phyloP scores from a whole-genome alignment of 768 basidiomycete genomes.

The Mycena filopes region DNA sequence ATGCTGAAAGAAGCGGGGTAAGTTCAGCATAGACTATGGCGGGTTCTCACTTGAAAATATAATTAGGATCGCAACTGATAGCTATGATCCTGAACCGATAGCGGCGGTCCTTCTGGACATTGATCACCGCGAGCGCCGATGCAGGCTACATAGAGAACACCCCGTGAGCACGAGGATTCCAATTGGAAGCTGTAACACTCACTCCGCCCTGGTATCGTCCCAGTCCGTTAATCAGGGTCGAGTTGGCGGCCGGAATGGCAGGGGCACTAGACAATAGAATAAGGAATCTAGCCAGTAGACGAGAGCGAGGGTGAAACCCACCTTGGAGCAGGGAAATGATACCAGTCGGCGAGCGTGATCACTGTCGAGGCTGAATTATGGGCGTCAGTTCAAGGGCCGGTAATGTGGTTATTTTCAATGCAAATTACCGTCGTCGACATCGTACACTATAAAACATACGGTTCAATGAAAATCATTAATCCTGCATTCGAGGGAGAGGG shows the following conservation, averaged over 20 bases:
- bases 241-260: constrained; percentile 38
- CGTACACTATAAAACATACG: constrained; percentile 29
- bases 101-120: constrained; percentile 47
- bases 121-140: constrained; percentile 50
- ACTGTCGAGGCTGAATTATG: constrained; percentile 51
- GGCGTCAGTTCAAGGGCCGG: neutral
- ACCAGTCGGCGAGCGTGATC: constrained; percentile 60
- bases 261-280: constrained; percentile 33
- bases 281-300: constrained; percentile 33
- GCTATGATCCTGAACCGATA: constrained; percentile 62
- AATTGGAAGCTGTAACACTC: constrained; percentile 22
- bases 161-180: neutral
- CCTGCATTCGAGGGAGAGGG: constrained; percentile 9
- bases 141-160: constrained; percentile 37
- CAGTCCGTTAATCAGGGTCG: constrained; percentile 53
- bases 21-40: neutral
- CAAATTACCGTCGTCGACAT: constrained; percentile 57
- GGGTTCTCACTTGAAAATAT: constrained; percentile 43
- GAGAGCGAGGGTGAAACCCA: constrained; percentile 37
- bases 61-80: constrained; percentile 58
- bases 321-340: constrained; percentile 5
- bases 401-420: neutral
- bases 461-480: neutral
- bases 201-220: constrained; percentile 54
- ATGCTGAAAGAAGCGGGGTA: constrained; percentile 48